Conservation (phyloP, 2,329 filamentous ascomycete genomes). For the Stachybotrys chlorohalonatus region DNA sequence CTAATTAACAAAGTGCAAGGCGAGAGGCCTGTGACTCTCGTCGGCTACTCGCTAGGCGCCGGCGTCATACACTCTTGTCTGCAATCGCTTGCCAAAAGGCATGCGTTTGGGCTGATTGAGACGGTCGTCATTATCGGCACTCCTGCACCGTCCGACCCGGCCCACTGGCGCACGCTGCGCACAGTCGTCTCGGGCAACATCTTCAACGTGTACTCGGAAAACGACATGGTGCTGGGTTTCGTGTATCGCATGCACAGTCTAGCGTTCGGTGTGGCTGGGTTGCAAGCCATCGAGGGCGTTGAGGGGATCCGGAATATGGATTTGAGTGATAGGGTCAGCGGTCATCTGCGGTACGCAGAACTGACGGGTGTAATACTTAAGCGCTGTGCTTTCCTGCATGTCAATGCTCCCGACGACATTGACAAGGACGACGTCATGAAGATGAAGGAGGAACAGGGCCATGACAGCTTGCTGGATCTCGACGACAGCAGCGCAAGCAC, state of each 20-base stretch:
- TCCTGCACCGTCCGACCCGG: slow-evolving; percentile 62
- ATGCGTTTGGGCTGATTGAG: slow-evolving; percentile 77
- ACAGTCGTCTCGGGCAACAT: slow-evolving; percentile 72
- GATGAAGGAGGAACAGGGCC: slow-evolving; percentile 27
- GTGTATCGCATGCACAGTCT: slow-evolving; percentile 78
- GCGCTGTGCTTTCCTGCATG: slow-evolving; percentile 40
- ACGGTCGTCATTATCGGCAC: slow-evolving; percentile 75
- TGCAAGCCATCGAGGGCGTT: slow-evolving; percentile 63
- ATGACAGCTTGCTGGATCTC: slow-evolving; percentile 21
- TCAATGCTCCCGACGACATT: slow-evolving; percentile 35
- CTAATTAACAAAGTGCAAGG: slow-evolving; percentile 75
- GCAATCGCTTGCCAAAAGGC: slow-evolving; percentile 63
- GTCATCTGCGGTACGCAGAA: slow-evolving; percentile 43
- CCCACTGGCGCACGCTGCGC: slow-evolving; percentile 68
- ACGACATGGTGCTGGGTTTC: slow-evolving; percentile 81
- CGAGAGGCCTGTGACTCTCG: slow-evolving; percentile 68
- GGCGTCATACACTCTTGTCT: slow-evolving; percentile 78
- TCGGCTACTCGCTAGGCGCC: slow-evolving; percentile 77
- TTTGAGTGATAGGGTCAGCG: slow-evolving; percentile 42
- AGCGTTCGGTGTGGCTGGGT: slow-evolving; percentile 72
- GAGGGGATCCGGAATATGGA: slow-evolving; percentile 53
- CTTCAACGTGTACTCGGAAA: slow-evolving; percentile 81
- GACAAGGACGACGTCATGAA: slow-evolving; percentile 43
- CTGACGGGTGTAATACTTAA: slow-evolving; percentile 42
- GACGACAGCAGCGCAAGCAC: slow-evolving; percentile 6